These are phyloP conservation scores for Candolleomyces efflorescens DNA, from an alignment of 768 basidiomycete species.

Conservation along the genomic window DNA sequence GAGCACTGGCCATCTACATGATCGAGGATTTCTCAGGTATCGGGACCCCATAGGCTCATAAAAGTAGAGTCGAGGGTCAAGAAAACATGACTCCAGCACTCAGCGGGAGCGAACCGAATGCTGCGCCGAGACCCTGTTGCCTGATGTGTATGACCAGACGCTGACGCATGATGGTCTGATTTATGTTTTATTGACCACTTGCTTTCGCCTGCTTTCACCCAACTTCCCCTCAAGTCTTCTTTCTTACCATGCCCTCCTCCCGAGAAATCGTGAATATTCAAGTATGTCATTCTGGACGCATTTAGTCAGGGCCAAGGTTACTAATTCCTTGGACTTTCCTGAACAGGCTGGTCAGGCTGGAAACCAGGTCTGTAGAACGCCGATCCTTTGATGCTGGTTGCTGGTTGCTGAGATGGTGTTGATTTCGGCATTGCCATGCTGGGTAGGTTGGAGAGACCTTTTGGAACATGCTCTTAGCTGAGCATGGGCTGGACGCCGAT, in stretches of 20 bases:
- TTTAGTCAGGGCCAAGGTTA: background rate
- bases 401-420: slow-evolving; percentile 5
- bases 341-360: slow-evolving; percentile 69
- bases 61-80: no score
- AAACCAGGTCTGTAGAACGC: slow-evolving; percentile 30
- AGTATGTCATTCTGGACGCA: slow-evolving; percentile 29
- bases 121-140: background rate
- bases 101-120: no score
- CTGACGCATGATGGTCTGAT: background rate
- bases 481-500: slow-evolving; percentile 74
- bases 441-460: slow-evolving; percentile 73
- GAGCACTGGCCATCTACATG: no score
- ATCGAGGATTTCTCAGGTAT: no score
- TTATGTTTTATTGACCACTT: background rate
- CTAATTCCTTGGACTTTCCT: slow-evolving; percentile 1
- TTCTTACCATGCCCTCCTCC: slow-evolving; percentile 42
- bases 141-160: background rate
- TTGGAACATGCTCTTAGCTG: slow-evolving; percentile 83
- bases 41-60: no score
- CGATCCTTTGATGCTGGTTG: slow-evolving; percentile 1
- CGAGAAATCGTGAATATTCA: slow-evolving; percentile 85
- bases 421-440: slow-evolving; percentile 7
- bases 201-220: background rate
- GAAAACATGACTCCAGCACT: no score
- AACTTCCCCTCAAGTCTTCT: background rate